phyloP scores from a whole-genome alignment of 2,329 filamentous ascomycete genomes.

The Cordyceps tenuipes region DNA sequence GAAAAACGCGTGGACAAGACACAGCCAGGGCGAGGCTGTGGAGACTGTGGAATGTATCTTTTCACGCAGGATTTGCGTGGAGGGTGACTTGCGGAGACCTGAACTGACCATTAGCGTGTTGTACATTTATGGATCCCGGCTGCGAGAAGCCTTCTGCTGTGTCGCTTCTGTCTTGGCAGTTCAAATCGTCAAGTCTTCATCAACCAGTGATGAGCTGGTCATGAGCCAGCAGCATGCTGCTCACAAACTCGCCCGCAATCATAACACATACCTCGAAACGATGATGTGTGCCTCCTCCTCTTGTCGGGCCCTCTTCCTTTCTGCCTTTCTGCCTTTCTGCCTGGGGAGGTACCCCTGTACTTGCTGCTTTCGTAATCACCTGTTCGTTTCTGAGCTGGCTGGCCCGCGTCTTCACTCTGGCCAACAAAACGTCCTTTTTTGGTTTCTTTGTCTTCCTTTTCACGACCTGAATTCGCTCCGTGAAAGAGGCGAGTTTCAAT shows the following conservation, averaged over 20 bases:
- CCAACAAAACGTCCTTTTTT: background rate
- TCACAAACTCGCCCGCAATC: background rate
- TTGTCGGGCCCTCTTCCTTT: background rate
- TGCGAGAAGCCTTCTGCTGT: background rate
- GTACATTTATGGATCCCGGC: slow-evolving; percentile 6
- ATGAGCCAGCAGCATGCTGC: background rate
- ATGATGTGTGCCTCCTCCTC: background rate
- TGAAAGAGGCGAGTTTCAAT: slow-evolving; percentile 12
- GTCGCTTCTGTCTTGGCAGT: no score
- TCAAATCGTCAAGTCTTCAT: background rate
- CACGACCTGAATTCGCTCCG: slow-evolving; percentile 2
- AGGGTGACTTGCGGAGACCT: slow-evolving; percentile 4
- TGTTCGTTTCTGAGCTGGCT: background rate
- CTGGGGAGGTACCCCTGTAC: no score
- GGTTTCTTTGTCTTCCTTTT: background rate
- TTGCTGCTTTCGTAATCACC: slow-evolving; percentile 6
- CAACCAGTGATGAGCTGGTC: background rate
- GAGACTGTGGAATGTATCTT: background rate
- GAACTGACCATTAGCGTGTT: slow-evolving; percentile 13
- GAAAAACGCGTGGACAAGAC: background rate
- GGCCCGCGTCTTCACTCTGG: background rate
- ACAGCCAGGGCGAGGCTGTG: background rate
- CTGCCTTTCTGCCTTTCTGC: slow-evolving; percentile 8
- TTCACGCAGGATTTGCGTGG: background rate
- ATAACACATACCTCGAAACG: background rate